Percentiles rank a stretch among this genome's conserved stretches.
phyloP scores from a whole-genome alignment of 257 asterid species.

The Przewalskia tangutica region DNA sequence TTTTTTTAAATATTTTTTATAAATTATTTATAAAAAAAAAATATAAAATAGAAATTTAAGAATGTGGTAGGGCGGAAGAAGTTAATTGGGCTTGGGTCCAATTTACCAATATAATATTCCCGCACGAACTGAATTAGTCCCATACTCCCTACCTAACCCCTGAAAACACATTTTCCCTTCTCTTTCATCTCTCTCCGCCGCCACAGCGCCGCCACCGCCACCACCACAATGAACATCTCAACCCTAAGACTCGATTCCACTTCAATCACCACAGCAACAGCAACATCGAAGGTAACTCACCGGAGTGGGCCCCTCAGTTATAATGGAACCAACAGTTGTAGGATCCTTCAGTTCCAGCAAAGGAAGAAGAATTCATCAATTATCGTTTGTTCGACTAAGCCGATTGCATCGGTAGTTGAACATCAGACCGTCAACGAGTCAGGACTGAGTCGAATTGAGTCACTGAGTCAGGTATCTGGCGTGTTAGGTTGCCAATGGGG shows the following conservation, averaged over 20 bases:
- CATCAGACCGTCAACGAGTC: slow-evolving; percentile 22
- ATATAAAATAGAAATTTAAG: no score
- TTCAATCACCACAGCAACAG: slow-evolving; percentile 18
- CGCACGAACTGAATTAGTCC: not conserved
- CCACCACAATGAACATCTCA: slow-evolving; percentile 39
- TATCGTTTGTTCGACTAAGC: slow-evolving; percentile 24
- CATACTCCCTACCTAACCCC: not conserved
- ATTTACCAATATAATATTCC: not conserved
- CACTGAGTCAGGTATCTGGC: slow-evolving; percentile 90
- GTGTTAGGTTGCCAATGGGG: slow-evolving; percentile 98
- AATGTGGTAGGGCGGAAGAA: no score
- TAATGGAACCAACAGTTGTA: slow-evolving; percentile 10
- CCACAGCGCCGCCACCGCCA: slow-evolving; percentile 6
- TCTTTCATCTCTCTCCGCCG: not conserved
- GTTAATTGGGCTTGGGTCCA: no score
- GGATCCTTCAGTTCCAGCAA: not conserved
- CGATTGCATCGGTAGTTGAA: slow-evolving; percentile 10
- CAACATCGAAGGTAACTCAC: slow-evolving; percentile 1
- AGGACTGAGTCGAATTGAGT: slow-evolving; percentile 43
- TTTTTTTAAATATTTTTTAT: no score
- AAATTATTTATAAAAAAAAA: no score
- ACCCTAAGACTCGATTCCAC: slow-evolving; percentile 12
- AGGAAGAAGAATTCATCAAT: slow-evolving; percentile 7
- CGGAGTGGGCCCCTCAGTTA: slow-evolving; percentile 9
- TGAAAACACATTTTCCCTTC: not conserved